Base-by-base conservation (phyloP, 2,329 filamentous ascomycete species). In the Leptographium wingfieldii region DNA sequence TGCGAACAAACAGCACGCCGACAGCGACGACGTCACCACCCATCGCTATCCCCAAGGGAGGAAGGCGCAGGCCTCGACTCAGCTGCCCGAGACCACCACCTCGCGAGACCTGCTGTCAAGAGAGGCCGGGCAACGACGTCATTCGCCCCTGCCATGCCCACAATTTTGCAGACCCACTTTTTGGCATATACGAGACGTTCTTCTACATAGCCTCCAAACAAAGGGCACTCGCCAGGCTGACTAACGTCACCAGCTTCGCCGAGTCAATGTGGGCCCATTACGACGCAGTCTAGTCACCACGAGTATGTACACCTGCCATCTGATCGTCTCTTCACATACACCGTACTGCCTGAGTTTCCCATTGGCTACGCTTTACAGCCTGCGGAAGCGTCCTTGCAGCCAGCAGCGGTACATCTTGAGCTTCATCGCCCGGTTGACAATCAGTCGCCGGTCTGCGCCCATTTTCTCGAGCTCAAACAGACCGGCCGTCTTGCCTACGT, bases 381-480 rank as follows among this genome's bases (percentile, higher is more conserved):
- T 92, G 68, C 79, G 83, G 71, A 94, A 95, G 4, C 84, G 83
- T 35, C 88, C 90, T 73, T 95, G 90, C 71, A 95, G 83, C 91
- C 94, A 99, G 76, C 92, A 97, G 63, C 94, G 84, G 73, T 97
- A 97, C 94, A 99, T 99, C 75, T 97, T 99, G 56, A 96, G 77
- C 73, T 91, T 87, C 68, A 86, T 83, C 59, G 92, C 89, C 65
- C 94, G 84, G 71, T 99, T 99, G 60, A 99, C 90, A 59, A 99
- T 80, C 76, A 99, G 80, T 62, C 94, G 84, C 65, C 90, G 85
- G 71, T 99, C 94, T 59, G 92, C 81, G 31, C 87, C 94, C 43
- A 97, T 80, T 55, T 94, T 83, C 60, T 88, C 75, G 55, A 96
- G 76, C 56, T 90, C 82, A 67, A 97, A 90, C 7, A n/a, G 38